These are phyloP conservation scores for Neoboletus brunneissimus DNA, from an alignment of 768 basidiomycete genomes.

Conservation along the genomic window DNA sequence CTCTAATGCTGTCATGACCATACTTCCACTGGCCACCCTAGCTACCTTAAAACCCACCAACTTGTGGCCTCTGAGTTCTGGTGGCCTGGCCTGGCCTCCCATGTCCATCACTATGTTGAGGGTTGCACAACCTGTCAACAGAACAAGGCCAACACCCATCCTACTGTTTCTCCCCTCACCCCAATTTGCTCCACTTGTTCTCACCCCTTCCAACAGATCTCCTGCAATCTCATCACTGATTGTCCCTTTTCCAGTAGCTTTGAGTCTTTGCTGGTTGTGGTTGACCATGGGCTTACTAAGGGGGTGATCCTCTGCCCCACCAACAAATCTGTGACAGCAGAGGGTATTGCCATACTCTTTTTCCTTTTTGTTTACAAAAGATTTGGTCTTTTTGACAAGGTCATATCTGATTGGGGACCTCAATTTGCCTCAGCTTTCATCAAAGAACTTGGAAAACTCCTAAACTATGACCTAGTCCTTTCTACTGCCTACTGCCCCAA, in stretches of 20 bases:
- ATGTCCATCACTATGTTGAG: rapidly evolving
- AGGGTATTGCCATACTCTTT: rapidly evolving
- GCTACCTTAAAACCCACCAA: background rate
- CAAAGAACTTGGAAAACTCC: no score
- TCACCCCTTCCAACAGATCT: background rate
- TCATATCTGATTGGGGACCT: no score
- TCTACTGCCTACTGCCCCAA: no score
- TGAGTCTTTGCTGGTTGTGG: no score
- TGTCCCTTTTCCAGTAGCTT: rapidly evolving
- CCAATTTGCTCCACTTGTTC: rapidly evolving
- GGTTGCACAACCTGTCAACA: background rate
- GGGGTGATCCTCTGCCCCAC: no score
- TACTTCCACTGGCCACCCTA: rapidly evolving
- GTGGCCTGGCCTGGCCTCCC: background rate
- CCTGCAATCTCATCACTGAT: background rate
- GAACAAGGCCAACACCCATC: background rate
- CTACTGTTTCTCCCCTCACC: rapidly evolving
- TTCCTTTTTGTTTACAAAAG: no score
- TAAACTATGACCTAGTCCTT: no score
- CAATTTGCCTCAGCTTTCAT: no score
- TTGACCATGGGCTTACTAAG: no score
- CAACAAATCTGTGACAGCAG: no score
- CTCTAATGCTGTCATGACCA: background rate
- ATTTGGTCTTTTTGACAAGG: no score
- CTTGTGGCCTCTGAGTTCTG: no score